Base-by-base conservation (phyloP, 2,329 filamentous ascomycete genomes). In the Diaporthe aspalathi region DNA sequence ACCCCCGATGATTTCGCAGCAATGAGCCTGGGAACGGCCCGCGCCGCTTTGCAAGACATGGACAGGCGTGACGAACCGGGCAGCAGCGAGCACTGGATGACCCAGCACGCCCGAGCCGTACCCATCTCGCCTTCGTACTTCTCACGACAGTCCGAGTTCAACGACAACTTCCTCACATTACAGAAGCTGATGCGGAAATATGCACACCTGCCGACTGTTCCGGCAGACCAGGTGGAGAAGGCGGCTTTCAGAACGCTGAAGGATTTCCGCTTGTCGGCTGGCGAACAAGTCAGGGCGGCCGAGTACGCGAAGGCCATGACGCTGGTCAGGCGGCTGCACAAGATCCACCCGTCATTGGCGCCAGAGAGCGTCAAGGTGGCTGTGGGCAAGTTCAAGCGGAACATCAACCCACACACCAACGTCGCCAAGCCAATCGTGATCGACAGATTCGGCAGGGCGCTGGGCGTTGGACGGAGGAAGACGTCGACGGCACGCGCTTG, bases 61-160 rank as follows among this genome's bases (percentile, higher is more conserved):
- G 71, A 75, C 47, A 29, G 29, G 11, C 29, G 27, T 29, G 27
- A 74, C 35, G 52, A 75, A 17, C 74, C 81, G 0, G 79, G 81
- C n/a, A 72, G 78, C 14, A 78, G 78, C 53, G 74, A 50, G 45
- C 17, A 52, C 17, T 17, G 12, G 24, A 50, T 68, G 53, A 53
- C 82, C 35, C 74, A 77, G 32, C 87, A 89, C 74, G 91, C 93
- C 67, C 93, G 96, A 75, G 85, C 97, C 27, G 85, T 98, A 45
- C 96, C 96, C 24, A 87, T 88, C 32, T 97, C 95, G 45, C 91
- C 94, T 3, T 96, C 95, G n/a, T 99, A 99, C 84, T 99, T 98
- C 85, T 95, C 94, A 67, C 92, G 92, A 67, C 92, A 92, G 73
- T 93, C 95, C 1, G 86, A 88, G 68, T 98, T 97, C 85, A 96